Base-by-base conservation (phyloP, 2,329 filamentous ascomycete genomes). In the Drechslerella dactyloides region DNA sequence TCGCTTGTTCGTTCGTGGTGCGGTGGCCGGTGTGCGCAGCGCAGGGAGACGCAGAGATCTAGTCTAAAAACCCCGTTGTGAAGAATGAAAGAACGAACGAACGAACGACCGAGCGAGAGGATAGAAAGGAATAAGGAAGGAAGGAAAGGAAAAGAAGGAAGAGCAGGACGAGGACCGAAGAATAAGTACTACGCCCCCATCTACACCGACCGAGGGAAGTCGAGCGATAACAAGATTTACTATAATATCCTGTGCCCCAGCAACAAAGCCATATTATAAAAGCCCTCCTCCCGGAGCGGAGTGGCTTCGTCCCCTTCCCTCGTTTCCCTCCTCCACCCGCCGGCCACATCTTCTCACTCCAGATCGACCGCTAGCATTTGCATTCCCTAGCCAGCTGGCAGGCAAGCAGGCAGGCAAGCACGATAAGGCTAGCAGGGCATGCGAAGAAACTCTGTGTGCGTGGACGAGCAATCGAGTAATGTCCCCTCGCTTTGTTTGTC, bases 261-360 rank as follows among this genome's bases (percentile, higher is more conserved):
- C 37, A 42, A 42, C 37, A 42, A 42, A 42, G 37, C 37, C 37
- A 42, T 42, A 42, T 42, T 15, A 42, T 15, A 42, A 13, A 17
- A 42, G 11, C 37, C 37, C 37, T 15, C 11, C 37, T 17, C 37
- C 13, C 37, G n/a, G 5, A 42, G 13, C 13, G 13, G n/a, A 15
- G 37, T 42, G 37, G 37, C 37, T 15, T 42, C 37, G 33, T 33
- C 27, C 27, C 27, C 8, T 8, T 3, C 27, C 27, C 27, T 3
- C 3, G 4, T 42, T 42, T 42, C 37, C n/a, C 37, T 42, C 37
- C 37, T 42, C 37, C 37, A 42, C 37, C n/a, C 37, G 11, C n/a
- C 37, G 37, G 37, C 27, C 27, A 33, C 8, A 33, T 33, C 27
- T 33, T 33, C 27, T n/a, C 27, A 33, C 8, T 33, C 27, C 27